Percentiles rank a stretch among this genome's conserved stretches.
Evolutionary conservation across 345 rosid genomes (phyloP).

Genomic region (Toxicodendron radicans): DNA sequence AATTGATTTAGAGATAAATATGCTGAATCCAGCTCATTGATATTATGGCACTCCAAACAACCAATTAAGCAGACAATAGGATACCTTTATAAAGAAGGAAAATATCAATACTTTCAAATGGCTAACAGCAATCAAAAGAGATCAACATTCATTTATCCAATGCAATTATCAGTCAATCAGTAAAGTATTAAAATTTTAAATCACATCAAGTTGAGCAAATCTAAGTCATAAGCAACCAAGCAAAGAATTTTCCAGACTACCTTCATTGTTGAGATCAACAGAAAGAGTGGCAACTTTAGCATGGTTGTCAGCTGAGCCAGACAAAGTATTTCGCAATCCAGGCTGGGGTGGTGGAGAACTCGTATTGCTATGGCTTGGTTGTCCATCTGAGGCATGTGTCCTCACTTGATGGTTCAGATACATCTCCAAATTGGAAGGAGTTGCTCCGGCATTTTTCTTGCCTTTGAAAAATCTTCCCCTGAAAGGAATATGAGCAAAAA

Average conservation of each 20-base stretch:
- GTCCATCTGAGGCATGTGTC: conserved; percentile 51
- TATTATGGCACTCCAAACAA: background rate
- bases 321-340: conserved; percentile 28
- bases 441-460: conserved; percentile 52
- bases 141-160: background rate
- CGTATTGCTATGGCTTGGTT: conserved; percentile 33
- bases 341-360: conserved; percentile 44
- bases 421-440: conserved; percentile 55
- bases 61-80: background rate
- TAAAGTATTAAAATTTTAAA: background rate
- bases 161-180: background rate
- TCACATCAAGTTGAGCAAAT: background rate
- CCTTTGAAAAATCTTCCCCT: conserved; percentile 59
- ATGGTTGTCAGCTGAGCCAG: conserved; percentile 45
- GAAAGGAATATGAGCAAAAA: conserved; percentile 12
- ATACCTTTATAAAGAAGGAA: background rate
- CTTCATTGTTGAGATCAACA: conserved; percentile 63
- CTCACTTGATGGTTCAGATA: conserved; percentile 50
- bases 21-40: background rate
- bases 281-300: conserved; percentile 39
- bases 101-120: background rate
- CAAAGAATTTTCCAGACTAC: conserved; percentile 23
- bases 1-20: background rate
- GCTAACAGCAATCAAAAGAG: background rate
- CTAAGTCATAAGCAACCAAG: background rate